Conservation (phyloP, 805 yeast species). For the Debaryomyces castellii region DNA sequence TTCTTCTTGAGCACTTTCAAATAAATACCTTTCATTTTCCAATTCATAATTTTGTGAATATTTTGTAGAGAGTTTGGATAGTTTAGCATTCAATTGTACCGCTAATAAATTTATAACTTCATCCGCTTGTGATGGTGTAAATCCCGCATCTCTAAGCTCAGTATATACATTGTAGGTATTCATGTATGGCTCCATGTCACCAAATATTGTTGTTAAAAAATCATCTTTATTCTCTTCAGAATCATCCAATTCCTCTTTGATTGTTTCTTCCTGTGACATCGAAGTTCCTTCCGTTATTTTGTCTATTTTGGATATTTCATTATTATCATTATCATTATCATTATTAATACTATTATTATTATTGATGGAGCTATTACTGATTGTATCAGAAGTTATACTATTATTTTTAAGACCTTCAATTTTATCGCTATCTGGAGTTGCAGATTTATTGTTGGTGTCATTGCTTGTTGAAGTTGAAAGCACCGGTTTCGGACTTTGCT, state of each 20-base stretch:
- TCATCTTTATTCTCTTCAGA: not conserved
- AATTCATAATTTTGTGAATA: slow-evolving; percentile 63
- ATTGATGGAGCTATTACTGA: not conserved
- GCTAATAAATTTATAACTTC: slow-evolving; percentile 51
- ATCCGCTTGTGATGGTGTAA: slow-evolving; percentile 60
- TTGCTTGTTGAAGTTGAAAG: not conserved
- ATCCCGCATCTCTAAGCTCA: slow-evolving; percentile 55
- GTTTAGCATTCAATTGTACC: slow-evolving; percentile 41
- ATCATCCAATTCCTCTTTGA: not conserved
- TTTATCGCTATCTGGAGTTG: not conserved
- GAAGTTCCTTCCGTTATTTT: not conserved
- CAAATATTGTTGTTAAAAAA: slow-evolving; percentile 57
- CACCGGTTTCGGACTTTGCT: not conserved
- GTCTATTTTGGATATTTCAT: not conserved
- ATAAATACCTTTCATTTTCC: slow-evolving; percentile 84
- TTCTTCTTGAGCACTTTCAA: slow-evolving; percentile 91
- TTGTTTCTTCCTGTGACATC: not conserved
- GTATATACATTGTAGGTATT: slow-evolving; percentile 54
- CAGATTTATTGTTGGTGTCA: not conserved
- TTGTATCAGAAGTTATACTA: not conserved
- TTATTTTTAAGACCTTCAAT: not conserved
- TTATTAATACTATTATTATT: slow-evolving; percentile 1
- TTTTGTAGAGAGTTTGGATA: slow-evolving; percentile 42
- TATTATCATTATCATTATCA: not conserved
- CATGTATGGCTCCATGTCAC: slow-evolving; percentile 43